Percentiles rank a stretch among this genome's conserved stretches.
Conservation (phyloP, 257 asterid species). For the Petunia secreta region DNA sequence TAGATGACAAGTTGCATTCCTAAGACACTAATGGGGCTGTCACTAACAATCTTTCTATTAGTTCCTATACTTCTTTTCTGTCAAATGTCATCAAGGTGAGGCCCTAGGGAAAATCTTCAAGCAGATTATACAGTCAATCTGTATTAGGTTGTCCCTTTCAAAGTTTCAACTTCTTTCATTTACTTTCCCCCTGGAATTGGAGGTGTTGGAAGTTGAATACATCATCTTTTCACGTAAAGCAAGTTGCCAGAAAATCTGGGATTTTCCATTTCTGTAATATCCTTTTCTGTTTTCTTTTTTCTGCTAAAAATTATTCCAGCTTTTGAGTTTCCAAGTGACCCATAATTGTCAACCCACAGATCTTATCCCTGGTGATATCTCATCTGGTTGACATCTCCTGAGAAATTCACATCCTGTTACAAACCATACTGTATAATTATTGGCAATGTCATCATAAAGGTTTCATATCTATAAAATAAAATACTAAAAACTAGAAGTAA, state of each 20-base stretch:
- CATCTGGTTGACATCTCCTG: slow-evolving; percentile 55
- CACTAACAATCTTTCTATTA: background rate
- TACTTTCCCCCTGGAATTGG: slow-evolving; percentile 25
- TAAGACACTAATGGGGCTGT: background rate
- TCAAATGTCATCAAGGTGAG: background rate
- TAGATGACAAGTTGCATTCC: background rate
- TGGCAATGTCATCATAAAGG: slow-evolving; percentile 19
- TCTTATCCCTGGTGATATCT: slow-evolving; percentile 75
- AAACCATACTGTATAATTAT: slow-evolving; percentile 33
- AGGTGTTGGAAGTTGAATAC: background rate
- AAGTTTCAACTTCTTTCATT: slow-evolving; percentile 31
- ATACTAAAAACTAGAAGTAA: background rate
- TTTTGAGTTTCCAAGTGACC: slow-evolving; percentile 35
- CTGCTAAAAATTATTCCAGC: background rate
- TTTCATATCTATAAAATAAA: background rate
- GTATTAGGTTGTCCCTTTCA: slow-evolving; percentile 41
- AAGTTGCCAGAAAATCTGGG: slow-evolving; percentile 61
- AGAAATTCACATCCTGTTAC: slow-evolving; percentile 70
- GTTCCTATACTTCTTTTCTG: background rate
- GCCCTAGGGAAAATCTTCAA: slow-evolving; percentile 10
- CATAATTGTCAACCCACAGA: slow-evolving; percentile 44
- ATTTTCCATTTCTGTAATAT: slow-evolving; percentile 9
- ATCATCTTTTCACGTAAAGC: slow-evolving; percentile 23
- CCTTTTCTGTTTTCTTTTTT: background rate
- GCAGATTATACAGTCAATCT: slow-evolving; percentile 25